Evolutionary conservation across 2,329 filamentous ascomycete species (phyloP), one percentile per base, ranked within the genome.

Genomic region (Aureobasidium sp.): DNA sequence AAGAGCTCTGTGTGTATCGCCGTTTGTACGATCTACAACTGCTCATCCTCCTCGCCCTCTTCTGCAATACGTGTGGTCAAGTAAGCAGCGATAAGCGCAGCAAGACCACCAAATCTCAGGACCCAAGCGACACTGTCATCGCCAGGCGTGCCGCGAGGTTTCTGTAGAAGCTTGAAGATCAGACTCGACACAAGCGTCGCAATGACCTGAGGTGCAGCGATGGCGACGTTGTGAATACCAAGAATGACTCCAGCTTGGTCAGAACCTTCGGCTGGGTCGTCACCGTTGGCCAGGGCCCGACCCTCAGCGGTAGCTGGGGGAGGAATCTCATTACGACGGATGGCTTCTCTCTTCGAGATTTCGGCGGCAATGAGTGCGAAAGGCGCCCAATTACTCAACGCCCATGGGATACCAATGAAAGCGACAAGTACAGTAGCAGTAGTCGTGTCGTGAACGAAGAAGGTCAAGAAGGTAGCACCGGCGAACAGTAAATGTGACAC

Each of bases 281-380:
- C 77, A 16, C 74, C 75, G 11, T 71, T 63, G 5, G 76, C 75
- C 15, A 79, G 68, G 32, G 76, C 65, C 45, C 73, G 70, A 9
- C 72, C 74, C 32, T 76, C 74, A n/a, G 69, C 67, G 10, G 60
- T 62, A 42, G 60, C 52, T 5, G 71, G 71, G 4, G 73, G 74
- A 8, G 70, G 68, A 27, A 78, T 75, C 30, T 77, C 73, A 13
- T 79, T 76, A 27, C 84, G 80, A 57, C 81, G 79, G 50, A 86
- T 82, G 32, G 87, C 85, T 70, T 96, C 90, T 6, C 91, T 86
- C 63, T 87, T 89, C 64, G 88, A 89, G 64, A 97, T 92, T 73
- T 97, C 93, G 5, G 90, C 90, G 49, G 90, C 91, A 71, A 97
- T 97, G 68, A 97, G 89, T 42, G 93, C 92, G 77, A 93, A 97